These are phyloP conservation scores for Corymbia citriodora DNA, from an alignment of 441 rosid species.

Conservation along the genomic window DNA sequence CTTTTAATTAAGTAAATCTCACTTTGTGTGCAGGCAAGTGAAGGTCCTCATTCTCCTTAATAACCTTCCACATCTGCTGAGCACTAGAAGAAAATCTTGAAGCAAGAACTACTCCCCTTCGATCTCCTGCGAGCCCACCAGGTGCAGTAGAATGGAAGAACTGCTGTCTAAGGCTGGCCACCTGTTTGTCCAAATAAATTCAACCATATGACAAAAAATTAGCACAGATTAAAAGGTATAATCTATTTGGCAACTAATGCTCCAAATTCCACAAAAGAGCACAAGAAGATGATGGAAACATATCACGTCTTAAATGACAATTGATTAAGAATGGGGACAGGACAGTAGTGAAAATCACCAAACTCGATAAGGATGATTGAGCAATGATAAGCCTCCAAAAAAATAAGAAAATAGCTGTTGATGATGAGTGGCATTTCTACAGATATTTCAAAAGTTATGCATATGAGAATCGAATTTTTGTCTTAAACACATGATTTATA, in stretches of 20 bases:
- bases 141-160: slow-evolving; percentile 80
- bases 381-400: too few relatives aligned
- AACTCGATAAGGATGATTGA: too few relatives aligned
- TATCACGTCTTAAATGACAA: background rate
- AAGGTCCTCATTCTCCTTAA: slow-evolving; percentile 83
- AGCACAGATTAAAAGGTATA: background rate
- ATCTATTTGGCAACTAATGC: background rate
- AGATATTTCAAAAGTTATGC: too few relatives aligned
- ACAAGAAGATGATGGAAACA: background rate
- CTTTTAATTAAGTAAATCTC: background rate
- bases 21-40: slow-evolving; percentile 93
- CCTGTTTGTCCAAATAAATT: background rate
- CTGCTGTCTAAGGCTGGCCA: slow-evolving; percentile 59
- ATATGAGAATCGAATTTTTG: too few relatives aligned
- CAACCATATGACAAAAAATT: fast-evolving
- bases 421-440: too few relatives aligned
- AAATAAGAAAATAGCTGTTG: too few relatives aligned
- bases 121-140: slow-evolving; percentile 83
- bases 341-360: too few relatives aligned
- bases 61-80: slow-evolving; percentile 79
- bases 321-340: background rate
- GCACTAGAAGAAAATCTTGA: slow-evolving; percentile 81
- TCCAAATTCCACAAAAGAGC: background rate
- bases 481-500: too few relatives aligned
- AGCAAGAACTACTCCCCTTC: slow-evolving; percentile 78